Conservation (phyloP, 164 flowering plant species). For the Buxus sempervirens region DNA sequence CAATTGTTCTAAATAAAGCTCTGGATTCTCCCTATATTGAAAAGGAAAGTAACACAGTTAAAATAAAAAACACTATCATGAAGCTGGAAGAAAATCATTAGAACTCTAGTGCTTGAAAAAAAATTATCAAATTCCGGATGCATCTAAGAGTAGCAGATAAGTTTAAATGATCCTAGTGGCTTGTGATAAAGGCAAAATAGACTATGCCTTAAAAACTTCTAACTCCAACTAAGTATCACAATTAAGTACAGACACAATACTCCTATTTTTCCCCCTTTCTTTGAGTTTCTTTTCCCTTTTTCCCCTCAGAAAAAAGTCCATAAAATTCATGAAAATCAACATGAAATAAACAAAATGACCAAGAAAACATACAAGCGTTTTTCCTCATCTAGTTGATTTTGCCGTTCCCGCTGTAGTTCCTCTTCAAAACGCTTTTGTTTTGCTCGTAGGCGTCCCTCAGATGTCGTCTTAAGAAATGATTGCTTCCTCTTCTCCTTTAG, state of each 20-base stretch:
- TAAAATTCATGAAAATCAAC: neutral
- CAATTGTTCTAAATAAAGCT: constrained; percentile 78
- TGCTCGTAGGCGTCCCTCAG: constrained; percentile 90
- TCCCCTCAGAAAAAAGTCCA: neutral
- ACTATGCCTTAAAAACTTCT: neutral
- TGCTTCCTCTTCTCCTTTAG: constrained; percentile 85
- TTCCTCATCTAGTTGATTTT: constrained; percentile 78
- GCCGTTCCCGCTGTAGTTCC: constrained; percentile 70
- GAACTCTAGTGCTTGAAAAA: neutral
- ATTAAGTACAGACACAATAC: too few relatives aligned
- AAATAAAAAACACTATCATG: constrained; percentile 1
- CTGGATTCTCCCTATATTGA: constrained; percentile 78
- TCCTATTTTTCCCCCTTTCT: too few relatives aligned
- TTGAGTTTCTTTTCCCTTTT: too few relatives aligned
- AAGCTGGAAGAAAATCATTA: neutral
- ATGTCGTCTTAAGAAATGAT: constrained; percentile 74
- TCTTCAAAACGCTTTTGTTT: constrained; percentile 87
- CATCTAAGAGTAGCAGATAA: neutral
- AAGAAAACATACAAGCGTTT: constrained; percentile 66
- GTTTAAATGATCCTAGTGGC: neutral
- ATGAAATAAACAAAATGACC: neutral
- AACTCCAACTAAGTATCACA: neutral
- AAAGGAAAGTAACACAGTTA: constrained; percentile 3
- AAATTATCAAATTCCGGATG: neutral
- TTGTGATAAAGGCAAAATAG: neutral